Evolutionary conservation across 441 rosid genomes (phyloP).

Genomic region (Euphorbia celastroides): DNA sequence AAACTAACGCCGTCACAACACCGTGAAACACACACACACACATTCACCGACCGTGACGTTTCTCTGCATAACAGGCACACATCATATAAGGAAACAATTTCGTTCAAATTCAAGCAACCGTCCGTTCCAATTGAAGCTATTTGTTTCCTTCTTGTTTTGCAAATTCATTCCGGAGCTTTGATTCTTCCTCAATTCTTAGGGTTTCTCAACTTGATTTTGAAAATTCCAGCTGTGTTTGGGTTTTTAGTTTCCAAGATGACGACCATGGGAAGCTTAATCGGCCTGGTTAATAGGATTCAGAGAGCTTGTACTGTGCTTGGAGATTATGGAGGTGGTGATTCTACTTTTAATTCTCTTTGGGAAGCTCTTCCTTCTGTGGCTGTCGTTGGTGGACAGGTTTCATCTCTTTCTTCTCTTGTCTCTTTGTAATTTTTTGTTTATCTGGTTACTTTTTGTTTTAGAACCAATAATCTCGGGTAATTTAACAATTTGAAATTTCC

Average conservation of each 20-base stretch:
- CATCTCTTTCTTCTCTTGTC: neutral
- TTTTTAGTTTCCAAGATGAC: slow-evolving; percentile 43
- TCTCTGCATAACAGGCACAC: neutral
- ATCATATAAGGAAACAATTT: neutral
- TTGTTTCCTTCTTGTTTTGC: neutral
- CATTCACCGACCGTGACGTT: neutral
- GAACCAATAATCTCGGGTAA: neutral
- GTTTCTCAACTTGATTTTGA: neutral
- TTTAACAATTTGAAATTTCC: neutral
- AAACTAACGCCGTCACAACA: neutral
- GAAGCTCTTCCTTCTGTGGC: slow-evolving; percentile 99
- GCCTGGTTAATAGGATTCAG: slow-evolving; percentile 92
- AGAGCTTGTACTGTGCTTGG: slow-evolving; percentile 96
- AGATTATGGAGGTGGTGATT: slow-evolving; percentile 93
- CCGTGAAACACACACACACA: too few relatives aligned
- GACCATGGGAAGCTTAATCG: slow-evolving; percentile 94
- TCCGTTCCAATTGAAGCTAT: slow-evolving; percentile 13
- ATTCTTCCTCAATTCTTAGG: slow-evolving; percentile 4
- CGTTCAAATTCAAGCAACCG: neutral
- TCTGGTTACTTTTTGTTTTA: neutral
- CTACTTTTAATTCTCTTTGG: slow-evolving; percentile 88
- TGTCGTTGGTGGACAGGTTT: slow-evolving; percentile 95
- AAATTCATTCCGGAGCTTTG: neutral
- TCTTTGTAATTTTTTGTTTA: neutral
- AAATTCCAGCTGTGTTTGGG: neutral